Percentiles rank a stretch among this genome's conserved stretches.
Conservation (phyloP, 2,329 filamentous ascomycete genomes). For the Cryphonectria radicalis region DNA sequence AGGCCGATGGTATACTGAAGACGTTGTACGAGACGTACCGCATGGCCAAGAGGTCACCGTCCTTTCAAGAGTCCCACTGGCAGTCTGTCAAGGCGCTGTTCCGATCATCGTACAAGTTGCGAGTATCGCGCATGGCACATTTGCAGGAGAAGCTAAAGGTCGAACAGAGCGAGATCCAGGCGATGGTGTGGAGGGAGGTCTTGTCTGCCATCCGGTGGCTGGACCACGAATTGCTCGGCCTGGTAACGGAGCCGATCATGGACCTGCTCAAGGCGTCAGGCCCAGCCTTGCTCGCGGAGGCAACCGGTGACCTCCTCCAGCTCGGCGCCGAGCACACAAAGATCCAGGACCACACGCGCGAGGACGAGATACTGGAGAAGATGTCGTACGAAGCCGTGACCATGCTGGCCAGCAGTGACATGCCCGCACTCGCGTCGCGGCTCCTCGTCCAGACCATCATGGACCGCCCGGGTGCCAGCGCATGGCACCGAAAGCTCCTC, state of each 20-base stretch:
- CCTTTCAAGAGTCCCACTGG: conserved; percentile 21
- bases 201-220: conserved; percentile 18
- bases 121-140: neutral
- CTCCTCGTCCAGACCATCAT: conserved; percentile 23
- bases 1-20: conserved; percentile 19
- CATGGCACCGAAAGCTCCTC: conserved; percentile 22
- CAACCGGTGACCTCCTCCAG: conserved; percentile 17
- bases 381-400: conserved; percentile 19
- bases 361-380: conserved; percentile 7
- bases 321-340: neutral
- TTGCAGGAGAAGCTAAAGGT: neutral
- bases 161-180: neutral
- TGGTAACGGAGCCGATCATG: neutral
- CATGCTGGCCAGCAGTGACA: conserved; percentile 7
- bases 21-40: conserved; percentile 18
- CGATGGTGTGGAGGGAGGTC: conserved; percentile 3
- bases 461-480: conserved; percentile 23
- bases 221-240: neutral
- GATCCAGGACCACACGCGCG: neutral
- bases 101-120: neutral
- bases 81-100: conserved; percentile 5
- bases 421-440: conserved; percentile 15
- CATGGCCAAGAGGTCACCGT: conserved; percentile 15
- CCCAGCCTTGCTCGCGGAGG: conserved; percentile 11
- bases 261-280: neutral